phyloP scores from a whole-genome alignment of 257 asterid species.

The Solanum chmielewskii region DNA sequence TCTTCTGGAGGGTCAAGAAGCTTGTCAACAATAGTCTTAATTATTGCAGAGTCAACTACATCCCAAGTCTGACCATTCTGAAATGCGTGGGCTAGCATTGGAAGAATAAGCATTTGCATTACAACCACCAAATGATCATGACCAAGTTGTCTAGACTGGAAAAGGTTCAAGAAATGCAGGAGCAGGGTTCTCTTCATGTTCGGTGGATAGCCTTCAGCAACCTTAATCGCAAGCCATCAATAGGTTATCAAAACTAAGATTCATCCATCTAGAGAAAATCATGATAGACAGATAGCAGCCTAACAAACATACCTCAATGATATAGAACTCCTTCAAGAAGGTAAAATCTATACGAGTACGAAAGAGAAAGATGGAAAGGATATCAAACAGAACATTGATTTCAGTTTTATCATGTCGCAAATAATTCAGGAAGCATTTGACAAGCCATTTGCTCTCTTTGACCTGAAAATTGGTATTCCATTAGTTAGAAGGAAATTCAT shows the following conservation, averaged over 20 bases:
- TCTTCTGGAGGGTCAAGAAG: constrained; percentile 99
- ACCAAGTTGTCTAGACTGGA: constrained; percentile 74
- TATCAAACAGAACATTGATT: constrained; percentile 82
- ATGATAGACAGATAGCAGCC: not conserved
- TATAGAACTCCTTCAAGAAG: constrained; percentile 94
- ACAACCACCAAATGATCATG: constrained; percentile 95
- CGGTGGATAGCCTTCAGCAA: constrained; percentile 94
- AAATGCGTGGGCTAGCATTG: constrained; percentile 95
- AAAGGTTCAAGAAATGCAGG: constrained; percentile 80
- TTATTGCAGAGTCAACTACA: constrained; percentile 77
- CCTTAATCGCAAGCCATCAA: constrained; percentile 31
- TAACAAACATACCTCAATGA: constrained; percentile 61
- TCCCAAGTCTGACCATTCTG: constrained; percentile 98
- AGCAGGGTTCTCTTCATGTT: constrained; percentile 82
- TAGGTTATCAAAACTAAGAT: not conserved
- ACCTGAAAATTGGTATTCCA: constrained; percentile 47
- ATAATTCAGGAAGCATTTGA: constrained; percentile 92
- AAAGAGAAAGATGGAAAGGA: constrained; percentile 76
- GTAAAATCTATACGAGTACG: constrained; percentile 96
- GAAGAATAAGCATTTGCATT: constrained; percentile 99
- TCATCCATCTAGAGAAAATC: not conserved
- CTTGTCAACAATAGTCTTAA: constrained; percentile 91
- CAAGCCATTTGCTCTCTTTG: constrained; percentile 99
- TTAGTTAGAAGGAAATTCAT: not conserved
- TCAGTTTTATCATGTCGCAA: constrained; percentile 80